These are phyloP conservation scores for Dactylellina leptospora DNA, from an alignment of 2,329 filamentous ascomycete species.

Conservation along the genomic window DNA sequence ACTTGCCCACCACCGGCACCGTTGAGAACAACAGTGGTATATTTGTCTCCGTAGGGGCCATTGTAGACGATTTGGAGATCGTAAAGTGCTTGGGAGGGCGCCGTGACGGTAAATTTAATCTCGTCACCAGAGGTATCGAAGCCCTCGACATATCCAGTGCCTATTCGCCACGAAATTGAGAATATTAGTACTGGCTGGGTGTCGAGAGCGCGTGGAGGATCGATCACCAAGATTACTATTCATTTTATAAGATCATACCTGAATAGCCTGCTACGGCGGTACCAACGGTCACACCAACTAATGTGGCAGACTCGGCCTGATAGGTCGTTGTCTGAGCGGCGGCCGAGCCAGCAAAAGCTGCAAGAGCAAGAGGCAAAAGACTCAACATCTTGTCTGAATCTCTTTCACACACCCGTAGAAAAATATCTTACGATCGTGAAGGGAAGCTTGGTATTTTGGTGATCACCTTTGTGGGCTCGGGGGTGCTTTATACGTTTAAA, in stretches of 20 bases:
- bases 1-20: constrained; percentile 62
- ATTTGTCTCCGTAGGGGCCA: constrained; percentile 64
- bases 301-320: constrained; percentile 62
- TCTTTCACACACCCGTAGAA: constrained; percentile 9
- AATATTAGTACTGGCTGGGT: too few species aligned
- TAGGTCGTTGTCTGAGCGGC: constrained; percentile 56
- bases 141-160: constrained; percentile 64
- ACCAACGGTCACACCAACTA: constrained; percentile 61
- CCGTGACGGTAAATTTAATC: constrained; percentile 64
- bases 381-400: constrained; percentile 26
- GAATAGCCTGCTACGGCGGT: constrained; percentile 61
- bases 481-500: too few species aligned
- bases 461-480: too few species aligned
- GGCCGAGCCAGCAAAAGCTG: constrained; percentile 25
- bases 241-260: neutral
- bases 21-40: constrained; percentile 63
- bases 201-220: too few species aligned
- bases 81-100: constrained; percentile 60
- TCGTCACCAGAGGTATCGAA: constrained; percentile 63
- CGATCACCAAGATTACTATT: too few species aligned
- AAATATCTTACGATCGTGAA: constrained; percentile 2
- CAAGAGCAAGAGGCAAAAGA: constrained; percentile 23
- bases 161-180: constrained; percentile 56
- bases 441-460: neutral
- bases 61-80: constrained; percentile 63